Percentiles rank a stretch among this genome's conserved stretches.
Evolutionary conservation across 768 basidiomycete species (phyloP).

Genomic region (Mycena leptocephala): DNA sequence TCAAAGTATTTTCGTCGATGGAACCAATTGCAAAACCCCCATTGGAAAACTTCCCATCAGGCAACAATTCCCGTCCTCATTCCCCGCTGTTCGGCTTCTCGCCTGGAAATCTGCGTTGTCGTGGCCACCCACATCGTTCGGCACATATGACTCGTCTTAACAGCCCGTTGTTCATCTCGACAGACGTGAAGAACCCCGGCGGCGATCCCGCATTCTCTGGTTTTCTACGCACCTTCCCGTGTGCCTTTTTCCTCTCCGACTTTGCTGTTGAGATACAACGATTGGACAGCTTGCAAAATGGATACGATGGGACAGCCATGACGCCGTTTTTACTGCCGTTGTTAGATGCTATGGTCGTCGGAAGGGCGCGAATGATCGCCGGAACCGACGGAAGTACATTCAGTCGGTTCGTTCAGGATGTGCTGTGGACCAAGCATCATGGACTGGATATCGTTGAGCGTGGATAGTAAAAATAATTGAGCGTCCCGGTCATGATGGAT

Average conservation of each 20-base stretch:
- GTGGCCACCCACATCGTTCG: slow-evolving; percentile 52
- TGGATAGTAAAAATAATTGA: slow-evolving; percentile 54
- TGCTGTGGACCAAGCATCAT: slow-evolving; percentile 77
- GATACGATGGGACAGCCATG: slow-evolving; percentile 66
- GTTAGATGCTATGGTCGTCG: slow-evolving; percentile 81
- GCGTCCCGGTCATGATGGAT: neutral
- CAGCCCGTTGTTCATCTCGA: slow-evolving; percentile 77
- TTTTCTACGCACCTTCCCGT: slow-evolving; percentile 74
- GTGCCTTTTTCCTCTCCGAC: slow-evolving; percentile 71
- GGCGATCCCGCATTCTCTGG: slow-evolving; percentile 60
- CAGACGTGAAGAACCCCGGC: slow-evolving; percentile 64
- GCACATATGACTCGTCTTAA: slow-evolving; percentile 58
- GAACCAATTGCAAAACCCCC: neutral
- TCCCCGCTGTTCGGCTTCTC: slow-evolving; percentile 29
- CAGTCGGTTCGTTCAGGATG: slow-evolving; percentile 77
- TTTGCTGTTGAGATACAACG: slow-evolving; percentile 53
- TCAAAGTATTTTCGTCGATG: slow-evolving; percentile 34
- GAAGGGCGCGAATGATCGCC: slow-evolving; percentile 69
- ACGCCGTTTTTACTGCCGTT: slow-evolving; percentile 70
- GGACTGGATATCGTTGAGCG: slow-evolving; percentile 66
- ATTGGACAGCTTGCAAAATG: slow-evolving; percentile 58
- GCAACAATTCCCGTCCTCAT: slow-evolving; percentile 28
- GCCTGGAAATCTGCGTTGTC: slow-evolving; percentile 57
- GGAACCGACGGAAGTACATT: slow-evolving; percentile 87
- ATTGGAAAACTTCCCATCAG: neutral